phyloP scores from a whole-genome alignment of 2,329 filamentous ascomycete species.

The Cytospora paraplurivora region DNA sequence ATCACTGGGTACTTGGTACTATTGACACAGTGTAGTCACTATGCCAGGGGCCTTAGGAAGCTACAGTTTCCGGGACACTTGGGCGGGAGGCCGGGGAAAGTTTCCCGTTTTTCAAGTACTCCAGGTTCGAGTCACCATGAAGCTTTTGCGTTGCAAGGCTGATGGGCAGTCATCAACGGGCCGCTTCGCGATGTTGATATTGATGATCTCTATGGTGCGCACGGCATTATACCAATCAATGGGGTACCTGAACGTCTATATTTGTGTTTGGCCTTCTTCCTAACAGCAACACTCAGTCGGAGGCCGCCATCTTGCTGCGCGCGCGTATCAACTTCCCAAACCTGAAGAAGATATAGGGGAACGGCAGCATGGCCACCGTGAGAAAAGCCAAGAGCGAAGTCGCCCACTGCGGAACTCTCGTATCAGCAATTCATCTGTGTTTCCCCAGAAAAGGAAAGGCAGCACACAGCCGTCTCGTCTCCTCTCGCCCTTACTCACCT shows the following conservation, averaged over 20 bases:
- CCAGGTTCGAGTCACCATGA: slow-evolving; percentile 2
- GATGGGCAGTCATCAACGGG: slow-evolving; percentile 5
- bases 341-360: slow-evolving; percentile 63
- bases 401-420: slow-evolving; percentile 54
- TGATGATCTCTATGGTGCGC: not conserved
- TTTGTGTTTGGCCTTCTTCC: not conserved
- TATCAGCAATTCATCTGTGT: slow-evolving; percentile 20
- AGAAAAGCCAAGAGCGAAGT: slow-evolving; percentile 63
- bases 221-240: slow-evolving; percentile 1
- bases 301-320: slow-evolving; percentile 55
- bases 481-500: slow-evolving; percentile 35
- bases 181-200: not conserved
- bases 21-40: slow-evolving; percentile 7
- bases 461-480: slow-evolving; percentile 6
- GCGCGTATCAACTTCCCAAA: slow-evolving; percentile 60
- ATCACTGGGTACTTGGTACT: slow-evolving; percentile 3
- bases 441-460: slow-evolving; percentile 1
- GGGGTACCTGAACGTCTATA: slow-evolving; percentile 9
- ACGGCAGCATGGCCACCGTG: slow-evolving; percentile 63
- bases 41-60: slow-evolving; percentile 3
- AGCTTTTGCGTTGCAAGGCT: not conserved
- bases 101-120: not conserved
- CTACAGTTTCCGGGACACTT: slow-evolving; percentile 8
- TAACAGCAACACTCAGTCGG: slow-evolving; percentile 25
- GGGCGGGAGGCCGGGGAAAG: slow-evolving; percentile 4